A percentile compares a stretch with the other conserved stretches of the same genome.
phyloP scores from a whole-genome alignment of 352 stramenopile genomes.

The Globisporangium emineosum region DNA sequence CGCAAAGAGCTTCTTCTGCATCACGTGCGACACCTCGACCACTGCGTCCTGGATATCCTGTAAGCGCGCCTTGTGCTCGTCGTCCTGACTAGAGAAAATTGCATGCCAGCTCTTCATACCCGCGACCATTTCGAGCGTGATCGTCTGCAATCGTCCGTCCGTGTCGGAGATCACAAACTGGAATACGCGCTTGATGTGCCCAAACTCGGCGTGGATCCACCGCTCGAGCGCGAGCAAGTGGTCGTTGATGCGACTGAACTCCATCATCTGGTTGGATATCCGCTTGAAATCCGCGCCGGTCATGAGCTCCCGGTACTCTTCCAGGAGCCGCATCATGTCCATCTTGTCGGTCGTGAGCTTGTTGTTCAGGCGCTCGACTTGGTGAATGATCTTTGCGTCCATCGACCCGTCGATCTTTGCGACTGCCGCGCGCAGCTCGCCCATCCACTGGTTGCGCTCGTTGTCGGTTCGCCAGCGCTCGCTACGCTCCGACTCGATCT shows the following conservation, averaged over 20 bases:
- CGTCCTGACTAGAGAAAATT: constrained; percentile 33
- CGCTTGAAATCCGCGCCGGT: constrained; percentile 48
- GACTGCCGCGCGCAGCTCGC: constrained; percentile 25
- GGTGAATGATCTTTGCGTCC: constrained; percentile 34
- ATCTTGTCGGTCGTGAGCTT: constrained; percentile 49
- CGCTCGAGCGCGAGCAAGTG: constrained; percentile 55
- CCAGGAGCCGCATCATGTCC: constrained; percentile 44
- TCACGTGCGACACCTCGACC: constrained; percentile 25
- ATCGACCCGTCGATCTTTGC: constrained; percentile 39
- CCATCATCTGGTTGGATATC: constrained; percentile 41
- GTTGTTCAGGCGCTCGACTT: constrained; percentile 42
- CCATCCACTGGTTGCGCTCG: constrained; percentile 28
- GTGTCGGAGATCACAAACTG: constrained; percentile 36
- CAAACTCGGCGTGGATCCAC: constrained; percentile 51
- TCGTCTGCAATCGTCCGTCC: constrained; percentile 33
- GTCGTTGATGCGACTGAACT: constrained; percentile 55
- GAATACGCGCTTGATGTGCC: constrained; percentile 46
- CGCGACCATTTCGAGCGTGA: constrained; percentile 32
- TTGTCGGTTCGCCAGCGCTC: constrained; percentile 41
- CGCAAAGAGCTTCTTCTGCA: constrained; percentile 46
- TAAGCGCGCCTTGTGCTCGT: constrained; percentile 26
- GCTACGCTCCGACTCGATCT: constrained; percentile 57
- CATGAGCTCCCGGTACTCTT: constrained; percentile 50
- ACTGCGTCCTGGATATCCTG: constrained; percentile 30
- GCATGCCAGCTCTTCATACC: constrained; percentile 29